phyloP scores from a whole-genome alignment of 306 rosid species.

The Echinosophora koreensis region DNA sequence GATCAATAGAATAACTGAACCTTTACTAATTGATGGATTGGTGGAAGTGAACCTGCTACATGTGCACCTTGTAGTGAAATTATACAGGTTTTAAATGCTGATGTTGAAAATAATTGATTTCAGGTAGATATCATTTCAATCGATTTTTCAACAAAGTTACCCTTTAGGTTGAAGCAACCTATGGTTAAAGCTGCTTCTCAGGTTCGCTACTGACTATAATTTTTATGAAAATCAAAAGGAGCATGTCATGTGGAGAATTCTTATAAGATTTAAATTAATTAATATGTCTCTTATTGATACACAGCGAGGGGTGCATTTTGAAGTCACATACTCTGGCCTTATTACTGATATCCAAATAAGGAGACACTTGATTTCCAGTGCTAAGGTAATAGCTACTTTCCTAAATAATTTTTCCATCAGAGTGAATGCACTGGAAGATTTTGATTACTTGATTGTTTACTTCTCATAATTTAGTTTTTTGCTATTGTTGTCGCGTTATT shows the following conservation, averaged over 20 bases:
- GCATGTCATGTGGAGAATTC: not conserved
- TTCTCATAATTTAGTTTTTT: not conserved
- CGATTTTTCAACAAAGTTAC: conserved; percentile 74
- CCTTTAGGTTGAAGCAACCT: conserved; percentile 76
- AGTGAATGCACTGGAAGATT: not conserved
- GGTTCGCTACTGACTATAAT: conserved; percentile 52
- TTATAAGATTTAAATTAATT: conserved; percentile 24
- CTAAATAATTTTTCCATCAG: not conserved
- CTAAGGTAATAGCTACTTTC: conserved; percentile 63
- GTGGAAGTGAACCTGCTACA: not conserved
- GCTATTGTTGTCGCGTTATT: not conserved
- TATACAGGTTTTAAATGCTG: not conserved
- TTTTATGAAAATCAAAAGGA: not conserved
- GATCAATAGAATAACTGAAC: too few relatives aligned
- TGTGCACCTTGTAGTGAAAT: not conserved
- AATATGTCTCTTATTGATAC: conserved; percentile 18
- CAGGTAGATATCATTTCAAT: conserved; percentile 86
- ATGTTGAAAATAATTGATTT: conserved; percentile 39
- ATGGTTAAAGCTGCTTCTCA: conserved; percentile 73
- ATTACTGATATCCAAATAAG: conserved; percentile 62
- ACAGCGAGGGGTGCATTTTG: conserved; percentile 89
- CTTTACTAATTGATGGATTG: too few relatives aligned
- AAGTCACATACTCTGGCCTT: conserved; percentile 68
- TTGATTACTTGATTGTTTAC: not conserved
- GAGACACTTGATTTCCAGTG: conserved; percentile 75